Evolutionary conservation across 2,329 filamentous ascomycete genomes (phyloP), one percentile per base, ranked within the genome.

Genomic region (Verticillium tricorpus): DNA sequence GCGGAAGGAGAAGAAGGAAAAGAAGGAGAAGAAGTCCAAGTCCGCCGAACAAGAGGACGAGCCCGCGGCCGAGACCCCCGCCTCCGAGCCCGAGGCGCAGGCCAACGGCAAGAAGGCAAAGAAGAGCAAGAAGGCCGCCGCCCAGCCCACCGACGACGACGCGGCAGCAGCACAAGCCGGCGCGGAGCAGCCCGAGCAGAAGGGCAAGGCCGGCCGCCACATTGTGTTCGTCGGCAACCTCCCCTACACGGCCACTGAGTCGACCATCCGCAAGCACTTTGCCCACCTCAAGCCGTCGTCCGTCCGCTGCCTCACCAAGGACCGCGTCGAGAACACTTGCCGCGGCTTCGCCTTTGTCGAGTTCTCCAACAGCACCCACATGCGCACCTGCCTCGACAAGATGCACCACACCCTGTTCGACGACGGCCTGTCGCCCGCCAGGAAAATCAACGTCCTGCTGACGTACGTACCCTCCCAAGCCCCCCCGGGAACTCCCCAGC

Each of bases 361-460:
- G 76, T 98, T 97, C 72, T 87, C 87, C 66, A 84, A 87, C 67
- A 96, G 89, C 77, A 90, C 93, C 76, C 87, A 90, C 72, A 96
- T 97, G 92, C 91, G 96, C 81, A 95, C 92, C 35, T 96, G 92
- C 72, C 82, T 98, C 64, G 91, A 93, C 76, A 87, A 92, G 66
- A 94, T 94, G 77, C 93, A 98, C 77, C 93, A 97, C 78, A 90
- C 87, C 63, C 83, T 83, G 66, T 96, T 97, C 72, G 76, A 81
- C 72, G 80, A 88, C 75, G 78, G 80, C 65, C 64, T 76, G 17
- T 80, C 77, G 52, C 73, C 79, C 17, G 78, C 87, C 59, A 82
- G 94, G 69, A 90, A 89, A 76, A 96, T 98, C 70, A 97, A 97
- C 72, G 91, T 97, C 31, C 94, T 97, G 78, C 78, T 98, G 67